A percentile compares a stretch with the other conserved stretches of the same genome.
Evolutionary conservation across 2,329 filamentous ascomycete genomes (phyloP).

Genomic region (Cryphonectria parasitica): DNA sequence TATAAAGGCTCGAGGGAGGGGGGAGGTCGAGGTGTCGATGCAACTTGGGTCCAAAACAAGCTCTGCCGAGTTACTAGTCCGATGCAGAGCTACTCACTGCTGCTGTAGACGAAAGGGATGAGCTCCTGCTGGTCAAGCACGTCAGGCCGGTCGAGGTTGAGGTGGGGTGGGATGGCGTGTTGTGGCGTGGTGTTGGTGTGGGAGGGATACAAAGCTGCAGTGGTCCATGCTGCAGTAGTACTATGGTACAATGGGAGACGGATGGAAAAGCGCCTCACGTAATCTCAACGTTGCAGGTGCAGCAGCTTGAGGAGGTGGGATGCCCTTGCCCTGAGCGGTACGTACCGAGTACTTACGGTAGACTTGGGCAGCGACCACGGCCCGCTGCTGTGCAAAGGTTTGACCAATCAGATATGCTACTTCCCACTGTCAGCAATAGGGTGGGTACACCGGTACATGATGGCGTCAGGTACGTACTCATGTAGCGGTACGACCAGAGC

Average conservation of each 20-base stretch:
- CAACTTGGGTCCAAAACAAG: constrained; percentile 8
- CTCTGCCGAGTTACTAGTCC: constrained; percentile 1
- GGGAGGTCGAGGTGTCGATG: background rate
- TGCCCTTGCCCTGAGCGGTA: background rate
- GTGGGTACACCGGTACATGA: background rate
- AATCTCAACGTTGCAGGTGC: constrained; percentile 6
- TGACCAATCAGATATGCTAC: background rate
- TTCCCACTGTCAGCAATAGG: background rate
- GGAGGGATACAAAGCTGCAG: background rate
- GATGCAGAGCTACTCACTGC: background rate
- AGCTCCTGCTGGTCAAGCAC: background rate
- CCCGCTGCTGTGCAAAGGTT: background rate
- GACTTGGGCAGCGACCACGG: background rate
- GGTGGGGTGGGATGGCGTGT: background rate
- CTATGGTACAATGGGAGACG: background rate
- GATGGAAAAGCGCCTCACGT: constrained; percentile 4
- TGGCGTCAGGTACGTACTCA: background rate
- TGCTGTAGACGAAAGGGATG: constrained; percentile 2
- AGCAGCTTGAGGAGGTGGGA: background rate
- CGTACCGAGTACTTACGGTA: background rate
- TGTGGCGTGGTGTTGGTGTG: constrained; percentile 4
- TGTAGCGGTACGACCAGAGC: background rate
- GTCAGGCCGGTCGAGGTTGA: background rate
- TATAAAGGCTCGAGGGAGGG: background rate
- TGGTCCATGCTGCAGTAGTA: background rate